Conservation (phyloP, 1,284 basidiomycete species). For the Naganishia sp. region DNA sequence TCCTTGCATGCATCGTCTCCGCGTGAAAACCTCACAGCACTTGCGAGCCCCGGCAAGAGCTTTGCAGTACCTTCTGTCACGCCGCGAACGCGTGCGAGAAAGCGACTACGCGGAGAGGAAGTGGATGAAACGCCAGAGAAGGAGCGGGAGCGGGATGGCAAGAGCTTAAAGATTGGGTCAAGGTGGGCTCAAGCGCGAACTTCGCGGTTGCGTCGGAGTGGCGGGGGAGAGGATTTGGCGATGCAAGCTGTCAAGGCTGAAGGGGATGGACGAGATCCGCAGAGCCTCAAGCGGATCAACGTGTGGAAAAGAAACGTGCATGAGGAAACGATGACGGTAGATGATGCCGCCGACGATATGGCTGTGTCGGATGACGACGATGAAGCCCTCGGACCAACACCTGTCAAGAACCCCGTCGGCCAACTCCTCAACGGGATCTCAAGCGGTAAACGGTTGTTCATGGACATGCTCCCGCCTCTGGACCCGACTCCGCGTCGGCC, state of each 20-base stretch:
- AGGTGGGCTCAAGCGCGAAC: conserved; percentile 24
- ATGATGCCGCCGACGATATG: conserved; percentile 2
- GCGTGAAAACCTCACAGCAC: conserved; percentile 7
- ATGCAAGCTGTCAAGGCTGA: conserved; percentile 1
- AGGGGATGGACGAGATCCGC: background rate
- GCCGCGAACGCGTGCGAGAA: conserved; percentile 50
- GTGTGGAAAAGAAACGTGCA: conserved; percentile 21
- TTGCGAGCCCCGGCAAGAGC: background rate
- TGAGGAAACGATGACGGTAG: conserved; percentile 4
- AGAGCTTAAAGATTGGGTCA: conserved; percentile 12
- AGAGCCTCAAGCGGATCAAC: conserved; percentile 20
- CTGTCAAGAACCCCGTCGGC: conserved; percentile 35
- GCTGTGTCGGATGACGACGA: conserved; percentile 38
- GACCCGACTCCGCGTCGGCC: background rate
- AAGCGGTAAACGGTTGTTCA: conserved; percentile 8
- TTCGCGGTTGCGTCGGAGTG: conserved; percentile 9
- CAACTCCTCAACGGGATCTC: background rate
- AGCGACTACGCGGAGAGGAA: conserved; percentile 48
- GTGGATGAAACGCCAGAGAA: conserved; percentile 49
- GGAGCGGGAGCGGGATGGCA: conserved; percentile 32
- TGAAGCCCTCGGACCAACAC: conserved; percentile 44
- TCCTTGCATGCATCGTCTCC: conserved; percentile 32
- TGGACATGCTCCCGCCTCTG: conserved; percentile 13
- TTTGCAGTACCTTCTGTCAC: conserved; percentile 35
- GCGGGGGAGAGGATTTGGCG: conserved; percentile 29